These are phyloP conservation scores for Knufia fluminis DNA, from an alignment of 2,329 filamentous ascomycete species.

Conservation along the genomic window DNA sequence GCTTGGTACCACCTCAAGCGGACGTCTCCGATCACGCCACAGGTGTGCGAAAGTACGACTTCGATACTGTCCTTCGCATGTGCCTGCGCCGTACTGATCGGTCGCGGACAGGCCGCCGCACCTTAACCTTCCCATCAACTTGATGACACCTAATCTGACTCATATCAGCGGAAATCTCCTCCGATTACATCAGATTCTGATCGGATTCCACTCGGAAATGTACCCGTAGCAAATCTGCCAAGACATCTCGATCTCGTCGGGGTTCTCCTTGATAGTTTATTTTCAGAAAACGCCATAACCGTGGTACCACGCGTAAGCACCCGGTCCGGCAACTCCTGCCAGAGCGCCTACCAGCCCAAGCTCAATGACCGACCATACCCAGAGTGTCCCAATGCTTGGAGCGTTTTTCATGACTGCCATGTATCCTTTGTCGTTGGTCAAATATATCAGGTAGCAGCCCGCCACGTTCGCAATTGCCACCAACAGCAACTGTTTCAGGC, in stretches of 20 bases:
- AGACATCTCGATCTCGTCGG: not conserved
- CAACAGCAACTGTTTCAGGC: conserved; percentile 46
- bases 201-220: not conserved
- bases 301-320: conserved; percentile 46
- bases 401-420: conserved; percentile 85
- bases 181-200: not conserved
- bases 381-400: conserved; percentile 79
- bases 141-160: too few relatives aligned
- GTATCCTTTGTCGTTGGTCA: conserved; percentile 72
- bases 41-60: not conserved
- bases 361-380: conserved; percentile 90
- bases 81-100: not conserved
- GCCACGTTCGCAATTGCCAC: conserved; percentile 49
- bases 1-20: not conserved
- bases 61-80: not conserved
- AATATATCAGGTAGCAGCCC: conserved; percentile 72
- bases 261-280: not conserved
- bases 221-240: too few relatives aligned
- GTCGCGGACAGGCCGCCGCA: too few relatives aligned
- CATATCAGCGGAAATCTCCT: too few relatives aligned
- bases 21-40: conserved; percentile 2
- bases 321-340: conserved; percentile 42
- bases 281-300: conserved; percentile 37
- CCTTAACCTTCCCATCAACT: too few relatives aligned
- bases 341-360: conserved; percentile 61